Evolutionary conservation across 345 rosid species (phyloP), one percentile per base, ranked within the genome.

Genomic region (Trapa incisa): DNA sequence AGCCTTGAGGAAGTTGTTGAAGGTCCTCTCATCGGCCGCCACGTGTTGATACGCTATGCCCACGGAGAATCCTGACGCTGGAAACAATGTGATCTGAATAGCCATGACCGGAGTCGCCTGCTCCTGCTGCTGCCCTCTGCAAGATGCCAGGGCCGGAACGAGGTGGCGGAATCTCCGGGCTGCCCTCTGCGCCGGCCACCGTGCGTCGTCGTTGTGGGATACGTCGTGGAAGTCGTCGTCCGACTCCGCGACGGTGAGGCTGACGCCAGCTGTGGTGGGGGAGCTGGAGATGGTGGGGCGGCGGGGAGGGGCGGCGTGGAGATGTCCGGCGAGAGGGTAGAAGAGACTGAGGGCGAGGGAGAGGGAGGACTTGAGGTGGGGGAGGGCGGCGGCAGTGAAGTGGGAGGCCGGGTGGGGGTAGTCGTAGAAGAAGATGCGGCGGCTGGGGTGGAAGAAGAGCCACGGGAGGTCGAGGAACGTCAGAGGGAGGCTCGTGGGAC

Each of bases 401-500:
- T 75, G 71, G 48, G 78, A 62, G 47, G 73, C 71, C 13, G 83
- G 37, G 67, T 71, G 71, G 39, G 74, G 75, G 65, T 67, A 75
- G 52, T 61, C 70, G 32, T 74, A 80, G 80, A 85, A 77, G 84
- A 83, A 79, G 69, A 85, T 84, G 16, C 76, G 76, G 54, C 76
- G 77, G 48, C 65, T 66, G 48, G 83, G 87, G n/a, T 75, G 29
- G 72, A 71, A 76, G 72, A 78, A 71, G 4, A 81, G 85, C 89
- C 89, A 83, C 36, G 87, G 87, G n/a, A 79, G 38, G 72, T 85
- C 89, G 0, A 85, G 67, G 67, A 76, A 78, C n/a, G 82, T 83
- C 9, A 81, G 71, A 0, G 82, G 81, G 4, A 80, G 73, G 5
- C 72, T 13, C 16, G 67, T 61, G 35, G 69, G 10, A 33, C 56